Evolutionary conservation across 208 protist genomes (phyloP).

Genomic region (Trichomonas vaginalis): DNA sequence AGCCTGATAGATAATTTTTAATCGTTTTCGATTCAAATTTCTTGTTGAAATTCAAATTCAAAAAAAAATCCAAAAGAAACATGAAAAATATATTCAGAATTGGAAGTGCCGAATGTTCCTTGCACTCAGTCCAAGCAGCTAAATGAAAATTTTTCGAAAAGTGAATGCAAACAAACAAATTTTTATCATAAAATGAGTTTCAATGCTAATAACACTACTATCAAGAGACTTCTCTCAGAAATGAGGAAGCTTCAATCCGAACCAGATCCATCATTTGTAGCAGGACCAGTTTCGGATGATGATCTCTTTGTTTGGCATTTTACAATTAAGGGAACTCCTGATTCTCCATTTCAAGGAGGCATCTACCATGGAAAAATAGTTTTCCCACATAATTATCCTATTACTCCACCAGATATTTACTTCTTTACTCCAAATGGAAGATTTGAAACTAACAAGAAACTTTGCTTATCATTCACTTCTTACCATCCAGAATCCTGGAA

Average conservation of each 20-base stretch:
- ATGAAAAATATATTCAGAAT: no score
- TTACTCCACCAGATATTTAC: conserved; percentile 65
- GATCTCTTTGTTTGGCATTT: conserved; percentile 94
- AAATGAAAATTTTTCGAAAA: no score
- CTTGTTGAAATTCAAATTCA: no score
- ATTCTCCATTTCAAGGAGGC: conserved; percentile 67
- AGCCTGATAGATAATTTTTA: no score
- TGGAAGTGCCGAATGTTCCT: no score
- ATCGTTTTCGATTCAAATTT: no score
- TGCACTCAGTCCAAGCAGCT: no score
- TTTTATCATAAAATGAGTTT: neutral
- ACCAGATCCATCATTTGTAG: conserved; percentile 33
- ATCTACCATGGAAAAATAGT: conserved; percentile 78
- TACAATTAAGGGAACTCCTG: conserved; percentile 67
- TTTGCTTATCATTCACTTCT: conserved; percentile 55
- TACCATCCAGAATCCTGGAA: conserved; percentile 5
- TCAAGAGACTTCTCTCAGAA: neutral
- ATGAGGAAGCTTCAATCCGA: neutral
- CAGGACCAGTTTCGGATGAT: conserved; percentile 61
- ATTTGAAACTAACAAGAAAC: conserved; percentile 55
- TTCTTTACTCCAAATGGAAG: conserved; percentile 56
- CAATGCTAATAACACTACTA: neutral
- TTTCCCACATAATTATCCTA: conserved; percentile 72
- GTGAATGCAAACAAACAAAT: neutral
- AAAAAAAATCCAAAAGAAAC: no score